Evolutionary conservation across 2,329 filamentous ascomycete genomes (phyloP), one percentile per base, ranked within the genome.

Genomic region (Endothia cerciana): DNA sequence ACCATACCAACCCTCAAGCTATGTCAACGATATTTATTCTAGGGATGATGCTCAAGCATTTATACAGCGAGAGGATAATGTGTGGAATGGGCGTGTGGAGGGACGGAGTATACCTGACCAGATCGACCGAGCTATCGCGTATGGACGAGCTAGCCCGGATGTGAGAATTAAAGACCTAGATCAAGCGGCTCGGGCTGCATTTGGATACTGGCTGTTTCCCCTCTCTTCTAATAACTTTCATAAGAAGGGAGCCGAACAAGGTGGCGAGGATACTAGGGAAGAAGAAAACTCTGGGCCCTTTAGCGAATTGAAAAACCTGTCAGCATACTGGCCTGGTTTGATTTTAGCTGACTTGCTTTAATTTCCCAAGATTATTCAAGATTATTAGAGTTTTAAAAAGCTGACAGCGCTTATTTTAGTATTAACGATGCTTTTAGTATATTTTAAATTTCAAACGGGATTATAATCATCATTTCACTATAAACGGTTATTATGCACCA

Each of bases 41-140:
- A 57, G 53, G n/a, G 11, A 25, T 10, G 53, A 57, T 11, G 53
- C 53, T 5, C 11, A 57, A 17, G 33, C 7, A 2, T 57, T 57
- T 40, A 10, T 57, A 40, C 33, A 57, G n/a, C 53, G 33, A 5
- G 53, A 57, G 33, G 36, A 57, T 57, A 30, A 40, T 40, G 53
- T 6, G n/a, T 57, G 30, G 36, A 57, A 40, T 57, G 53, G 53
- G n/a, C 33, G 36, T 8, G 33, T 57, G 4, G 19, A 40, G 10
- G 33, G 53, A 40, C 19, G 8, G 19, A 57, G 53, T 40, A 57
- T 40, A 57, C 22, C 53, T n/a, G 33, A 57, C 11, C 33, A 38
- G 33, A n/a, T 57, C 33, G 53, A 57, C 33, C 28, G 53, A 57
- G 53, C 28, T 57, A 57, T 57, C 53, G 53, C 53, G 19, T 38